These are phyloP conservation scores for Periconia macrospinosa DNA, from an alignment of 2,329 filamentous ascomycete species.

Conservation along the genomic window DNA sequence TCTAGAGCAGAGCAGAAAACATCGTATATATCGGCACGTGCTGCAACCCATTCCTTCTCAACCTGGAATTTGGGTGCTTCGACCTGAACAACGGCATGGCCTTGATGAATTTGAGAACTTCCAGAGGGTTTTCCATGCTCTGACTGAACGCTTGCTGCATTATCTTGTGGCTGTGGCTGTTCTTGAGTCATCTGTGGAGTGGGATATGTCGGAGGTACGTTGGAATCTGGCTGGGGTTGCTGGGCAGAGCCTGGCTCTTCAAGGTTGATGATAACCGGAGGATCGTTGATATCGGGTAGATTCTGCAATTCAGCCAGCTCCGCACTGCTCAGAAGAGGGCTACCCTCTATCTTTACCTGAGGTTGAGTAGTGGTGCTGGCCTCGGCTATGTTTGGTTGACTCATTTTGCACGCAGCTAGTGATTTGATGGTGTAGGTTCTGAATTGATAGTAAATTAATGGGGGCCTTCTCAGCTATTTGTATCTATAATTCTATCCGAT, in stretches of 20 bases:
- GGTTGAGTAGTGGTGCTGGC: not conserved
- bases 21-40: not conserved
- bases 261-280: not conserved
- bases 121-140: not conserved
- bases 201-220: not conserved
- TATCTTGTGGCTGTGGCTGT: too few relatives aligned
- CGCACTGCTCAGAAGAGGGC: not conserved
- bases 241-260: not conserved
- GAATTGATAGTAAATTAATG: too few relatives aligned
- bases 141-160: too few relatives aligned
- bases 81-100: not conserved
- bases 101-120: not conserved
- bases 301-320: not conserved
- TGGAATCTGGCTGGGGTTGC: not conserved
- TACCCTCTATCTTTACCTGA: not conserved
- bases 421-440: too few relatives aligned
- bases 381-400: not conserved
- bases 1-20: not conserved
- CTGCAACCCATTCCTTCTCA: not conserved
- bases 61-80: not conserved
- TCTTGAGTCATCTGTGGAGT: not conserved
- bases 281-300: not conserved
- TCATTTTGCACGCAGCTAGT: not conserved
- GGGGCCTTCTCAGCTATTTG: too few relatives aligned
- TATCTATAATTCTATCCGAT: too few relatives aligned